Percentiles rank a stretch among this genome's conserved stretches.
Conservation (phyloP, 1,139 yeast genomes). For the Spathaspora jeffriesii region DNA sequence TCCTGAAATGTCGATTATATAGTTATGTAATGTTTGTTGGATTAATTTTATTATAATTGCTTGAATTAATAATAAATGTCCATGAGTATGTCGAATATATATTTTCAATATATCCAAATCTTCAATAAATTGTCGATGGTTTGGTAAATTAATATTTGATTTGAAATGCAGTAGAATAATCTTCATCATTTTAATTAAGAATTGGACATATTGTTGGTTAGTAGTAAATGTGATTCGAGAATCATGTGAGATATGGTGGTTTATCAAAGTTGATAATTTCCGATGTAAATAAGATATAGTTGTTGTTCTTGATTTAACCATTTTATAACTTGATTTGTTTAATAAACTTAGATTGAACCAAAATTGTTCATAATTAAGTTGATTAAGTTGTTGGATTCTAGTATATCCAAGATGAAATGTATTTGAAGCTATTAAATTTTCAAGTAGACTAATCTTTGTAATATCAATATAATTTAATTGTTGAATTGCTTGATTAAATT, state of each 20-base stretch:
- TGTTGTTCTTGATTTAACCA: constrained; percentile 5
- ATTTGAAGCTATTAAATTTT: background rate
- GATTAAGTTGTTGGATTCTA: constrained; percentile 13
- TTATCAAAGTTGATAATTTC: constrained; percentile 1
- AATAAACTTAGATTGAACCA: constrained; percentile 19
- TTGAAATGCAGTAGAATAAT: background rate
- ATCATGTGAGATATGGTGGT: background rate
- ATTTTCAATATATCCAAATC: constrained; percentile 29
- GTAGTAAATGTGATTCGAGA: background rate
- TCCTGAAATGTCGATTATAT: background rate
- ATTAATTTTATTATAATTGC: background rate
- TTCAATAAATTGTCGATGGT: constrained; percentile 15
- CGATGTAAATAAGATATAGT: constrained; percentile 1
- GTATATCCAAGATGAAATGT: background rate
- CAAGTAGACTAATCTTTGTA: background rate
- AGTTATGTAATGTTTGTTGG: background rate
- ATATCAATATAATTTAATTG: background rate
- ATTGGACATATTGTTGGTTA: background rate
- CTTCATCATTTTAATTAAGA: background rate
- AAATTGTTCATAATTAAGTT: constrained; percentile 19
- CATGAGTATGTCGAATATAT: constrained; percentile 13
- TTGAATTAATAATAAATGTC: background rate
- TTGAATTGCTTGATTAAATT: background rate
- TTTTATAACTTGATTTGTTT: constrained; percentile 8
- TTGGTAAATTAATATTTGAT: background rate